Percentiles rank a stretch among this genome's conserved stretches.
Evolutionary conservation across 1,139 yeast genomes (phyloP).

Genomic region (Candida anutae): DNA sequence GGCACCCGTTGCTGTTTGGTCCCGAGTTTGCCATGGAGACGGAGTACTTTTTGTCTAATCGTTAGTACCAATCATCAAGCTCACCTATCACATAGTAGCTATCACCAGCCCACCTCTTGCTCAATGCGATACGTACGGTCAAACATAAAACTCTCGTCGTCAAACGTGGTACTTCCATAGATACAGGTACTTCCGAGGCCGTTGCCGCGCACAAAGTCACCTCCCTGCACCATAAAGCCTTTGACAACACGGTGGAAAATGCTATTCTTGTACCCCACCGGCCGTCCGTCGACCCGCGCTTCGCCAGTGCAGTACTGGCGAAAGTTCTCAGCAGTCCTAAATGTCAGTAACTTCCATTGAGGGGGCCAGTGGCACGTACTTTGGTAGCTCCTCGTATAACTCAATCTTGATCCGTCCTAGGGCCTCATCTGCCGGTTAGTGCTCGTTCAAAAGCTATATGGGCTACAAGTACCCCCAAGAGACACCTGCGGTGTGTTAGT

Average conservation of each 20-base stretch:
- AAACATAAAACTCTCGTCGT: slow-evolving; percentile 27
- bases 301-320: slow-evolving; percentile 53
- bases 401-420: slow-evolving; percentile 42
- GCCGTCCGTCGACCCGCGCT: slow-evolving; percentile 25
- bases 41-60: slow-evolving; percentile 3
- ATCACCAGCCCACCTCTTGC: no score
- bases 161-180: slow-evolving; percentile 20
- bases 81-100: no score
- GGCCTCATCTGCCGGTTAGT: no score
- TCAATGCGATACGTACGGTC: slow-evolving; percentile 15
- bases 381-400: slow-evolving; percentile 34
- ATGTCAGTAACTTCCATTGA: slow-evolving; percentile 9
- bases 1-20: slow-evolving; percentile 33
- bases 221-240: slow-evolving; percentile 29
- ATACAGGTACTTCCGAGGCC: slow-evolving; percentile 38
- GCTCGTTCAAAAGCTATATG: no score
- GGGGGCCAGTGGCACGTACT: slow-evolving; percentile 12
- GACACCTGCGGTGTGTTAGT: slow-evolving; percentile 12
- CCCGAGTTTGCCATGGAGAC: slow-evolving; percentile 40
- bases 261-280: slow-evolving; percentile 19
- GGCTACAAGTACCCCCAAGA: slow-evolving; percentile 14
- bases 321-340: slow-evolving; percentile 43
- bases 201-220: slow-evolving; percentile 33
- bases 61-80: not conserved
- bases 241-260: slow-evolving; percentile 14